These are phyloP conservation scores for Ananas comosus DNA, from an alignment of 176 grass and related monocot species.

Conservation along the genomic window DNA sequence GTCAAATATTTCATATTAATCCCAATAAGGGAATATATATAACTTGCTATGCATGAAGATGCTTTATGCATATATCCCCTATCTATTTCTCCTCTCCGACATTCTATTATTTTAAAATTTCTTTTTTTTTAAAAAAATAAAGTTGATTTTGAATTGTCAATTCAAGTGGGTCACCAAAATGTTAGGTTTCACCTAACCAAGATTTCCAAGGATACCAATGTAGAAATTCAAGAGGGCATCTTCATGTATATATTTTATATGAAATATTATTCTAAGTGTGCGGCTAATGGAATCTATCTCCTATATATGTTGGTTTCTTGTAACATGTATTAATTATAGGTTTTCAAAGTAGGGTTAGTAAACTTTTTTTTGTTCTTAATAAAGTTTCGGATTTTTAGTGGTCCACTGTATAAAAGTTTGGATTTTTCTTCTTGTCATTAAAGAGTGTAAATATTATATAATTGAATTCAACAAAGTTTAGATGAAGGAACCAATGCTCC, in stretches of 20 bases:
- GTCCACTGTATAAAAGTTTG: background rate
- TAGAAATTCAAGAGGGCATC: constrained; percentile 10
- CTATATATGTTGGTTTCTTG: background rate
- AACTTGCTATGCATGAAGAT: background rate
- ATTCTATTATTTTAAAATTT: background rate
- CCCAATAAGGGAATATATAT: background rate
- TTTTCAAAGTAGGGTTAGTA: background rate
- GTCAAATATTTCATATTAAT: background rate
- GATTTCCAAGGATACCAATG: constrained; percentile 18
- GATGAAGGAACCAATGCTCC: background rate
- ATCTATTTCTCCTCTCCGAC: background rate
- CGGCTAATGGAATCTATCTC: background rate
- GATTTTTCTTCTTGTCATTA: background rate
- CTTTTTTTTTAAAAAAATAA: background rate
- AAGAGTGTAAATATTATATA: background rate
- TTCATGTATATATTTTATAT: background rate
- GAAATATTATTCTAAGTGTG: background rate
- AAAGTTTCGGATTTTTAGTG: background rate
- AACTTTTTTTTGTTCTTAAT: background rate
- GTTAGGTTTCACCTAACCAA: constrained; percentile 33
- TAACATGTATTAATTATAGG: background rate
- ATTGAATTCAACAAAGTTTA: background rate
- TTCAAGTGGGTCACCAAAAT: constrained; percentile 27
- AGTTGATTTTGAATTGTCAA: constrained; percentile 11
- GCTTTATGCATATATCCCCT: no score